Base-by-base conservation (phyloP, 768 basidiomycete genomes). In the Heimioporus sp. region DNA sequence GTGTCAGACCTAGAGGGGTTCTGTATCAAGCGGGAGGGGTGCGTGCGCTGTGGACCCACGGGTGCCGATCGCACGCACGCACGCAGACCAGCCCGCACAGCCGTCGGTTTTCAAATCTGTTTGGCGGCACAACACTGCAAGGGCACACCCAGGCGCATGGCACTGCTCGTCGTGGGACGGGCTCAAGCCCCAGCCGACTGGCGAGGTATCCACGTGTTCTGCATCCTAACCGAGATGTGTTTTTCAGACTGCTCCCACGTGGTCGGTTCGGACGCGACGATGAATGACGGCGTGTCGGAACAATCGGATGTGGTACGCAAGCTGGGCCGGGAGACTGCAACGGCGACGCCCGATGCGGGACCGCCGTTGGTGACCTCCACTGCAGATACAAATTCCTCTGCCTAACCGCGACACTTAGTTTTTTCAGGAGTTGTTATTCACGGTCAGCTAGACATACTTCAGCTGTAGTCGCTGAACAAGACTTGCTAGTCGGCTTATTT, bases 11-110 rank as follows among this genome's bases (percentile, higher is more conserved):
- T 72, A 11, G 83, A 88, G 47, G 90, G 88, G 0, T 86, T 76
- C 62, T 93, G 91, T 56, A 67, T 92, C 47, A 91, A 93, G 68
- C 92, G 91, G 65, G 91, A 93, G 81, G 91, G 91, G 7, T 90
- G 54, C 60, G 71, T 60, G 28, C 10, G 9, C 20, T 11, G 12
- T 15, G 34, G 11, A 15, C 15, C 11, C 12, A 35, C 15, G 34
- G 34, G 34, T 16, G 12, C 24, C 24, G 24, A 28, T 7, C 16
- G 35, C 16, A 12, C 35, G 16, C 16, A 12, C 35, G 16, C 16
- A 16, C 35, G 20, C 54, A 93, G 91, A 93, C 73, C 91, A 93
- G 65, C 90, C 91, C 49, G 87, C 89, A 5, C 80, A 89, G 91
- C 92, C 63, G 67, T 75, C 17, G 92, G 83, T 62, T 92, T 91